Base-by-base conservation (phyloP, 306 rosid genomes). In the Quercus cerris region DNA sequence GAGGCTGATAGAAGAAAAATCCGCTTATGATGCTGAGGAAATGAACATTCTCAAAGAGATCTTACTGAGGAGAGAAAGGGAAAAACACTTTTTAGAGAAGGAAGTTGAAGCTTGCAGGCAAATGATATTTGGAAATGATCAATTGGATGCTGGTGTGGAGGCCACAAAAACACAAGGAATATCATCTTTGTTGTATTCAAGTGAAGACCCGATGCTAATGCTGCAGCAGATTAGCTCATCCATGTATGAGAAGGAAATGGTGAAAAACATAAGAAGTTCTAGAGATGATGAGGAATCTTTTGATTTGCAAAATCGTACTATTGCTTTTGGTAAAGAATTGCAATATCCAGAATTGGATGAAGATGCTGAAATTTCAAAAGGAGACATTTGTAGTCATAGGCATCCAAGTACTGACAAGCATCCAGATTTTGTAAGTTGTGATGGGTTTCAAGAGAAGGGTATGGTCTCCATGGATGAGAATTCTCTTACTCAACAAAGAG, bases 11-110 rank as follows among this genome's bases (percentile, higher is more conserved):
- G 85, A 81, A 73, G 86, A 84, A 64, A 88, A 86, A 75, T 72
- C 77, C 55, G 78, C 86, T 66, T 88, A 83, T 20, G 91, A 86
- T 77, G 86, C 83, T 5, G 91, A 86, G 77, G 89, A 88, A 84
- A 88, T 88, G 89, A 81, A 81, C 58, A 88, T 88, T 84, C 88
- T 88, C 30, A 86, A 86, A 79, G 89, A 84, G 84, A 88, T 88
- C 68, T 75, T 84, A 75, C 44, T 88, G 35, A 85, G 89, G 84
- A 83, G 91, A 77, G 89, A 86, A 72, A 86, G 85, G 78, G 91
- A 88, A 82, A 73, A 79, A 62, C 86, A 88, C 73, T 88, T 85
- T 79, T 72, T 88, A 79, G 88, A 74, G 80, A 88, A 83, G 46
- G 85, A 85, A 59, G 71, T 84, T 68, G 89, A 86, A 61, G 83